Evolutionary conservation across 2,329 filamentous ascomycete species (phyloP).

Genomic region (Diaporthe amygdali): DNA sequence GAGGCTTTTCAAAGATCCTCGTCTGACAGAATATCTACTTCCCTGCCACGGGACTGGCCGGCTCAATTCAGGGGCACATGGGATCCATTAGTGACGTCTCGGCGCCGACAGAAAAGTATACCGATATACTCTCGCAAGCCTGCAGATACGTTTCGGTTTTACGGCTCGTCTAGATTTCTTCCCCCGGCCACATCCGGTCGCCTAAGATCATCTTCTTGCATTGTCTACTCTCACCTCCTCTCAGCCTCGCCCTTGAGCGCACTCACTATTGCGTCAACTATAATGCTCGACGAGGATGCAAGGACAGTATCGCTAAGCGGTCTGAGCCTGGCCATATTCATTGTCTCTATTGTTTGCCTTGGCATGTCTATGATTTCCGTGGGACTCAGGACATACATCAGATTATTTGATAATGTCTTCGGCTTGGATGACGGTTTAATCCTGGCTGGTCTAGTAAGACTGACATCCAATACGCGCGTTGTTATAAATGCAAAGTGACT

Average conservation of each 20-base stretch:
- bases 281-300: neutral
- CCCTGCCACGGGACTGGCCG: neutral
- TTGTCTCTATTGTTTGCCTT: slow-evolving; percentile 28
- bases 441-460: slow-evolving; percentile 5
- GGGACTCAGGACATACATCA: slow-evolving; percentile 25
- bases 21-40: neutral
- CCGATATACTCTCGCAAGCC: neutral
- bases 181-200: neutral
- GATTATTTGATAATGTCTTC: slow-evolving; percentile 15
- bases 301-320: slow-evolving; percentile 2
- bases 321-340: slow-evolving; percentile 26
- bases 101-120: neutral
- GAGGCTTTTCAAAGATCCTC: neutral
- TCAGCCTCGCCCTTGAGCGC: neutral
- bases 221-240: neutral
- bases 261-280: neutral
- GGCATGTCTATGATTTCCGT: slow-evolving; percentile 27
- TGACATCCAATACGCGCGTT: neutral
- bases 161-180: neutral
- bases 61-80: neutral
- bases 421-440: slow-evolving; percentile 19
- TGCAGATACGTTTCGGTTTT: neutral
- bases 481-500: neutral
- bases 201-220: neutral
- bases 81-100: neutral